Percentiles rank a stretch among this genome's conserved stretches.
Evolutionary conservation across 495 filamentous ascomycete genomes (phyloP).

Genomic region (Aspergillus bridgeri): DNA sequence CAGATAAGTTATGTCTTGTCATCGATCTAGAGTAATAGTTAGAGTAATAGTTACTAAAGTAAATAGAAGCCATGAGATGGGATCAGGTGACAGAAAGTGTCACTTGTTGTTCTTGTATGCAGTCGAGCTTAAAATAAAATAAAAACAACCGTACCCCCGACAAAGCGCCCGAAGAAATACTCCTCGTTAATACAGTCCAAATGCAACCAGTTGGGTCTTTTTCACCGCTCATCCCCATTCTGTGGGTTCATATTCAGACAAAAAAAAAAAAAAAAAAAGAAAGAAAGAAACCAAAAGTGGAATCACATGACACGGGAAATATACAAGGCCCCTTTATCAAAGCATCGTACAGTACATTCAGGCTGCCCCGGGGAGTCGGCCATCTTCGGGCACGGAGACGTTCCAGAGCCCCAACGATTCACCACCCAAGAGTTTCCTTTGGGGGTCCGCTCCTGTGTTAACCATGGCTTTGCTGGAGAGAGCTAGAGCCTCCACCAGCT

Average conservation of each 20-base stretch:
- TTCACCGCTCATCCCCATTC: conserved; percentile 3
- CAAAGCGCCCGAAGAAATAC: conserved; percentile 8
- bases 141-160: not conserved
- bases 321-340: conserved; percentile 11
- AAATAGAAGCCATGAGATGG: not conserved
- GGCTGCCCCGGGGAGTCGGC: conserved; percentile 6
- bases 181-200: conserved; percentile 11
- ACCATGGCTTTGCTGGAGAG: conserved; percentile 70
- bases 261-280: not conserved
- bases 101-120: conserved; percentile 3
- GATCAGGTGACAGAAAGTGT: not conserved
- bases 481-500: conserved; percentile 74
- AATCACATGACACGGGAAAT: conserved; percentile 12
- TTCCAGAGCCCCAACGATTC: conserved; percentile 50
- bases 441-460: conserved; percentile 39
- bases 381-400: conserved; percentile 30
- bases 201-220: conserved; percentile 5
- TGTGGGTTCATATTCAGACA: not conserved
- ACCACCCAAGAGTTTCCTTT: conserved; percentile 32
- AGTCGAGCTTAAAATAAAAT: conserved; percentile 2
- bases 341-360: not conserved
- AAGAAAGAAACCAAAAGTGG: conserved; percentile 4
- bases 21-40: not conserved
- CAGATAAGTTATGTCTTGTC: not conserved
- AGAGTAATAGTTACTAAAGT: not conserved